These are phyloP conservation scores for Trametes sanguinea DNA, from an alignment of 768 basidiomycete species.

Conservation along the genomic window DNA sequence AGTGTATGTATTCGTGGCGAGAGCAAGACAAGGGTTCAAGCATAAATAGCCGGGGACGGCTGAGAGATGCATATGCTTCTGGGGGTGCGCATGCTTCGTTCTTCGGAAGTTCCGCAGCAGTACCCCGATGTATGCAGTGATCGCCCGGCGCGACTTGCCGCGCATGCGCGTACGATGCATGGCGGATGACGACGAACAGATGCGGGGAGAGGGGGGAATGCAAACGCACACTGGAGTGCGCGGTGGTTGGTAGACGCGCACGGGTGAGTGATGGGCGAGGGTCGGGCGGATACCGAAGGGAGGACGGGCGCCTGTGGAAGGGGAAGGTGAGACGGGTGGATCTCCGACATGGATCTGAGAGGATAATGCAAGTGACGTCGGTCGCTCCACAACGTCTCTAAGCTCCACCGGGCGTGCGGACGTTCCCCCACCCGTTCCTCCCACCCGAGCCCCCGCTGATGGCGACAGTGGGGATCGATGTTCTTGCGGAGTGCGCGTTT, in stretches of 20 bases:
- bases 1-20: neutral
- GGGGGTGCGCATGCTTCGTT: too few species aligned
- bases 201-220: neutral
- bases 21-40: slow-evolving; percentile 13
- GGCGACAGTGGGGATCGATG: neutral
- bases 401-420: slow-evolving; percentile 11
- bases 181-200: neutral
- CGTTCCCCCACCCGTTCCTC: neutral
- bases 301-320: slow-evolving; percentile 1
- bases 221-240: neutral
- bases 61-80: too few species aligned
- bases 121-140: neutral
- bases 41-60: slow-evolving; percentile 23
- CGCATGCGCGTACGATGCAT: neutral
- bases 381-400: slow-evolving; percentile 21
- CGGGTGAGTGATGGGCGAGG: neutral
- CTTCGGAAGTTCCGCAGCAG: slow-evolving; percentile 20
- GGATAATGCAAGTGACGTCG: slow-evolving; percentile 21
- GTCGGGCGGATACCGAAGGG: neutral
- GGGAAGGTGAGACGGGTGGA: slow-evolving; percentile 12
- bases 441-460: neutral
- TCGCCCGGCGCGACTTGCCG: neutral
- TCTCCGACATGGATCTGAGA: slow-evolving; percentile 16
- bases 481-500: neutral
- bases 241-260: neutral